Conservation (phyloP, 1,284 basidiomycete species). For the Mycena sp. region DNA sequence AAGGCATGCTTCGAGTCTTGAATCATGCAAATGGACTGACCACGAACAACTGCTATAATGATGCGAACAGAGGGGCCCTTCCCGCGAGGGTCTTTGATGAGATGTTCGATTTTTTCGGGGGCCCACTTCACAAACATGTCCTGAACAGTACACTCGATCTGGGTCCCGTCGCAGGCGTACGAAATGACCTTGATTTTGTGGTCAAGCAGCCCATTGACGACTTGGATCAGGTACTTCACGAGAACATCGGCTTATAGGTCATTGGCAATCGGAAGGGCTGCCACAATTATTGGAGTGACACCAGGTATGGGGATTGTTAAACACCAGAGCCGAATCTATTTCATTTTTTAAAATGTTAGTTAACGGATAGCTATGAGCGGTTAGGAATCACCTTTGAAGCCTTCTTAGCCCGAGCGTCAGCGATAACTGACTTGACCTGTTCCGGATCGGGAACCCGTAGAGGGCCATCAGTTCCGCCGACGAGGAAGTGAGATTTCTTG, state of each 20-base stretch:
- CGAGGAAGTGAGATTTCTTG: no score
- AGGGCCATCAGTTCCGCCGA: no score
- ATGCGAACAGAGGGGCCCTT: constrained; percentile 1
- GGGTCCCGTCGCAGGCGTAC: constrained; percentile 42
- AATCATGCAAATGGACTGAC: no score
- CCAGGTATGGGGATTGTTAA: background rate
- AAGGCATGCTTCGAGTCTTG: no score
- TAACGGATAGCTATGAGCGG: no score
- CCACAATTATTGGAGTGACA: constrained; percentile 35
- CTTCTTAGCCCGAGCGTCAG: no score
- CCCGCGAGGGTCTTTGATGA: constrained; percentile 21
- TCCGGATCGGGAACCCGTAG: no score
- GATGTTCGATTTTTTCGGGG: background rate
- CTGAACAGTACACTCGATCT: constrained; percentile 38
- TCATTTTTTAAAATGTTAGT: no score
- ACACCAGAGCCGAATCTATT: constrained; percentile 8
- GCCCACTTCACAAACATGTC: constrained; percentile 20
- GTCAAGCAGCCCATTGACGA: constrained; percentile 34
- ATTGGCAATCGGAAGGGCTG: constrained; percentile 37
- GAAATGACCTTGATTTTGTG: no score
- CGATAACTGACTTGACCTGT: no score
- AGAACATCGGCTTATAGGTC: constrained; percentile 32
- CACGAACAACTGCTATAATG: constrained; percentile 13
- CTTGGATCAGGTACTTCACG: constrained; percentile 1
- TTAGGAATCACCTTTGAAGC: no score